These are phyloP conservation scores for Venturia oleaginea DNA, from an alignment of 2,329 filamentous ascomycete species.

Conservation along the genomic window DNA sequence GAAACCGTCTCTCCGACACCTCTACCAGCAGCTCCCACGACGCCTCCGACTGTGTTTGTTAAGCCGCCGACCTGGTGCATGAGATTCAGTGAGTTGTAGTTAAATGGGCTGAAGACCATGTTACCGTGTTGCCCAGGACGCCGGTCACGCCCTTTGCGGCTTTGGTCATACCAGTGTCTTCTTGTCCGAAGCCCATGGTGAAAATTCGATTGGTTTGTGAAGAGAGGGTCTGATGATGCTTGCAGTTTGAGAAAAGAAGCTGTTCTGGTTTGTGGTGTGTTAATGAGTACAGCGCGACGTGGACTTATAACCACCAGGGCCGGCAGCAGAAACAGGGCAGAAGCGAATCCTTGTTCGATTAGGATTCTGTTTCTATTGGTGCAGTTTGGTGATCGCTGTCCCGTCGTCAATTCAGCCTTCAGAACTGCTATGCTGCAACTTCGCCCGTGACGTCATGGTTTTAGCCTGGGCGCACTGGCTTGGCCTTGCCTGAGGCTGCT, in stretches of 20 bases:
- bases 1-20: conserved; percentile 49
- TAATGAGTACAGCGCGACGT: no score
- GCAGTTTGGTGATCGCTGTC: background rate
- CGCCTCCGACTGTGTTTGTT: conserved; percentile 14
- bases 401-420: background rate
- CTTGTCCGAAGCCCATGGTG: conserved; percentile 2
- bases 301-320: background rate
- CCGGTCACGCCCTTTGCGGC: conserved; percentile 6
- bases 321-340: background rate
- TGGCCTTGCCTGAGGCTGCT: background rate
- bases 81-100: background rate
- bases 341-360: background rate
- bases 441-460: background rate
- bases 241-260: background rate
- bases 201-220: background rate
- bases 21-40: conserved; percentile 41
- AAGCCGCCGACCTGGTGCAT: conserved; percentile 10
- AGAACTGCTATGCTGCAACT: background rate
- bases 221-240: background rate
- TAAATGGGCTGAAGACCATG: background rate
- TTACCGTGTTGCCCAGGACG: conserved; percentile 7
- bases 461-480: background rate
- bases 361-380: background rate
- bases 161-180: conserved; percentile 8
- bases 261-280: background rate